Percentiles rank a stretch among this genome's conserved stretches.
phyloP scores from a whole-genome alignment of 192 early-diverging fungal species.

The Gigaspora rosea region DNA sequence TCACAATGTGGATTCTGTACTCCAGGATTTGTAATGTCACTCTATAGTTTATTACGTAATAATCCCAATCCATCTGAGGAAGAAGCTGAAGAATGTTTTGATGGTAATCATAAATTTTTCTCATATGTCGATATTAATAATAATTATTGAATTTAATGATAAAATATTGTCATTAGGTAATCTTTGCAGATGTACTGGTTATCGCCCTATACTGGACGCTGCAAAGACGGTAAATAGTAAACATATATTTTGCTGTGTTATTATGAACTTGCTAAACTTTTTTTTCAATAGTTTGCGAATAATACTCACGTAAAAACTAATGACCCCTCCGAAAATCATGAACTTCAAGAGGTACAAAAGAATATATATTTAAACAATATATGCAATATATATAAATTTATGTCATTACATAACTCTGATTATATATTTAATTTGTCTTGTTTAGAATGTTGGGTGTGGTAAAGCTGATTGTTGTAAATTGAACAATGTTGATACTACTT shows the following conservation, averaged over 20 bases:
- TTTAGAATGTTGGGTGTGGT: constrained; percentile 11
- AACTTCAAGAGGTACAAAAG: too few relatives aligned
- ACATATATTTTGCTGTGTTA: too few relatives aligned
- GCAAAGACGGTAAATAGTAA: constrained; percentile 59
- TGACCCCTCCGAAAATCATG: too few relatives aligned
- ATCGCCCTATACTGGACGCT: constrained; percentile 83
- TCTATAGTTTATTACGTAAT: constrained; percentile 76
- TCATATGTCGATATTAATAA: too few relatives aligned
- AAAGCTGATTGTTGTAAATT: neutral
- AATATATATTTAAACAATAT: too few relatives aligned
- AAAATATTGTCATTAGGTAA: constrained; percentile 44
- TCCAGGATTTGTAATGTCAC: constrained; percentile 87
- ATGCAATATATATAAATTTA: too few relatives aligned
- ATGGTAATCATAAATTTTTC: constrained; percentile 22
- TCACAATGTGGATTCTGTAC: constrained; percentile 93
- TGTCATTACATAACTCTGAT: too few relatives aligned
- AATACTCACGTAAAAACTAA: too few relatives aligned
- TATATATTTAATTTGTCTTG: too few relatives aligned
- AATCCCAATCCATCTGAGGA: constrained; percentile 65
- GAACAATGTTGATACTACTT: neutral
- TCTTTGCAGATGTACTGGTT: constrained; percentile 88
- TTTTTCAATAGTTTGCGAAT: neutral
- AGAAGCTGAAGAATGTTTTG: constrained; percentile 70
- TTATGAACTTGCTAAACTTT: too few relatives aligned
- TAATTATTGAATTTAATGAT: too few relatives aligned